Conservation (phyloP, 169 alveolate genomes). For the Plasmodium fragile region DNA sequence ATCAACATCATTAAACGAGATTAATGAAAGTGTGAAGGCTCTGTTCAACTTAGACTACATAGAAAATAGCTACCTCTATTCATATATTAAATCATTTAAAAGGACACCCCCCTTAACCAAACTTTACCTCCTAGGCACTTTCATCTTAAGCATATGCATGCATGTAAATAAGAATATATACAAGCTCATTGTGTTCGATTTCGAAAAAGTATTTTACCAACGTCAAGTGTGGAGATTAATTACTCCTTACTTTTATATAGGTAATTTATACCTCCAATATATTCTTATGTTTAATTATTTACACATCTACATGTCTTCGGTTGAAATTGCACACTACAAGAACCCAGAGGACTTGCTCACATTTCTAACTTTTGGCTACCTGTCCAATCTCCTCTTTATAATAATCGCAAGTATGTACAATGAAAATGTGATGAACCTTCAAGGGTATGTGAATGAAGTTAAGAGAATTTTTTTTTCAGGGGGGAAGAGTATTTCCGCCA, state of each 20-base stretch:
- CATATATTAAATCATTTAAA: conserved; percentile 52
- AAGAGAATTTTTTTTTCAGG: conserved; percentile 1
- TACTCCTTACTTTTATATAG: conserved; percentile 84
- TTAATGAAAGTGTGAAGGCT: conserved; percentile 55
- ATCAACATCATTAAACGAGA: conserved; percentile 20
- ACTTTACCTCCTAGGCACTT: conserved; percentile 42
- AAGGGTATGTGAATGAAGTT: conserved; percentile 19
- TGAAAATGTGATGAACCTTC: conserved; percentile 42
- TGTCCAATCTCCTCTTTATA: conserved; percentile 75
- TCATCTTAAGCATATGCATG: conserved; percentile 34
- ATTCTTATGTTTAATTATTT: conserved; percentile 80
- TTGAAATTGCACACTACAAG: conserved; percentile 81
- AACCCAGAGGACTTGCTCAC: conserved; percentile 84
- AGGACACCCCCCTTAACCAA: conserved; percentile 75
- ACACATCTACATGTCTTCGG: conserved; percentile 83
- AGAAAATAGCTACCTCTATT: conserved; percentile 45
- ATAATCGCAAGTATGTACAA: conserved; percentile 76
- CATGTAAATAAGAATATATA: conserved; percentile 69
- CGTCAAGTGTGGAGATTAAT: conserved; percentile 84
- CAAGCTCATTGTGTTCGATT: conserved; percentile 77
- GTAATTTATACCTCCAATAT: conserved; percentile 83
- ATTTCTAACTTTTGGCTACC: conserved; percentile 79
- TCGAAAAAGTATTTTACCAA: conserved; percentile 59
- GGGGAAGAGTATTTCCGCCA: not conserved
- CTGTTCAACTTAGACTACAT: conserved; percentile 59